Evolutionary conservation across 352 stramenopile species (phyloP).

Genomic region (Globisporangium yorkense): DNA sequence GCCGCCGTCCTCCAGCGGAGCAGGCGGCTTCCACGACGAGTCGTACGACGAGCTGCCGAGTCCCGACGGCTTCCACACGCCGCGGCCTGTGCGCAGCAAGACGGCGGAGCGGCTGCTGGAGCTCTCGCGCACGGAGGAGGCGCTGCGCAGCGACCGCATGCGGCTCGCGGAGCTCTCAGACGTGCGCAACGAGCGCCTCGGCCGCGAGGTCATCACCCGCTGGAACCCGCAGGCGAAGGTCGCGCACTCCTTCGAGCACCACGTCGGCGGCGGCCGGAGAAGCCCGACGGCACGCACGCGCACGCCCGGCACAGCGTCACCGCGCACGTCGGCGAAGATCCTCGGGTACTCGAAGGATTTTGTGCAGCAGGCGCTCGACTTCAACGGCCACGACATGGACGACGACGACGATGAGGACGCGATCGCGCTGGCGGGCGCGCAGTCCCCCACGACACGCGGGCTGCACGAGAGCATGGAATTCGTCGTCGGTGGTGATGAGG

Average conservation of each 20-base stretch:
- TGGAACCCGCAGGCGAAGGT: slow-evolving; percentile 42
- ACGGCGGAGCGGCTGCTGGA: slow-evolving; percentile 44
- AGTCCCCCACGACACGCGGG: slow-evolving; percentile 10
- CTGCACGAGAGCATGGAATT: slow-evolving; percentile 8
- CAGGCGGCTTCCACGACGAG: slow-evolving; percentile 10
- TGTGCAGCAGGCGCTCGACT: slow-evolving; percentile 70
- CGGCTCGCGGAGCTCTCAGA: slow-evolving; percentile 68
- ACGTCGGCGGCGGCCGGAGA: slow-evolving; percentile 16
- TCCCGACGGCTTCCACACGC: slow-evolving; percentile 23
- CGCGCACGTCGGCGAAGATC: slow-evolving; percentile 47
- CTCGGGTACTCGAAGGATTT: slow-evolving; percentile 67
- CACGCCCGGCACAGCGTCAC: slow-evolving; percentile 24
- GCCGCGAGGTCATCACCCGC: slow-evolving; percentile 24
- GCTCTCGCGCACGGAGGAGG: slow-evolving; percentile 40
- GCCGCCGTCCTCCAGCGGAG: slow-evolving; percentile 2
- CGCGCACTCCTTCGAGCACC: slow-evolving; percentile 9
- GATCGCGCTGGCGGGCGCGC: not conserved
- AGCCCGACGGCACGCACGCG: slow-evolving; percentile 20
- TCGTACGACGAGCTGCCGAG: slow-evolving; percentile 18
- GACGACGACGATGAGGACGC: slow-evolving; percentile 29
- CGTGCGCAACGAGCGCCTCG: slow-evolving; percentile 45
- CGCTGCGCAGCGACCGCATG: slow-evolving; percentile 62
- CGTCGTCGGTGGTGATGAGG: slow-evolving; percentile 19
- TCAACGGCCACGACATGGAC: slow-evolving; percentile 39
- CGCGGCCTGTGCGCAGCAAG: slow-evolving; percentile 25